These are phyloP conservation scores for Penicillium sp. DNA, from an alignment of 2,329 filamentous ascomycete species.

Conservation along the genomic window DNA sequence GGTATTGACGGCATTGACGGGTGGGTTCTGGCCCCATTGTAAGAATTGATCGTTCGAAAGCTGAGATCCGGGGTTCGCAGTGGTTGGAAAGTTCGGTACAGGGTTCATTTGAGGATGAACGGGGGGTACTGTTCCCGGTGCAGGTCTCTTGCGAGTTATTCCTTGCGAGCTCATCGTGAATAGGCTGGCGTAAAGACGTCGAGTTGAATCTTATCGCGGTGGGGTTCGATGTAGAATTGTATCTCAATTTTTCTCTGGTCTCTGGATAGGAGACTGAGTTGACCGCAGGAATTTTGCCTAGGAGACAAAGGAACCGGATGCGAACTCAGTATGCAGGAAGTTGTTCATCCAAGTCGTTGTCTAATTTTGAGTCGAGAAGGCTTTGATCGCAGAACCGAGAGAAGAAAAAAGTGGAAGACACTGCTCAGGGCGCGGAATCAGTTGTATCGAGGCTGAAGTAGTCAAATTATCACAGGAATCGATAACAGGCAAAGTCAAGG, in stretches of 20 bases:
- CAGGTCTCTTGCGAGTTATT: constrained; percentile 65
- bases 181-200: neutral
- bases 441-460: neutral
- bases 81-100: constrained; percentile 47
- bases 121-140: constrained; percentile 67
- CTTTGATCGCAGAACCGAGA: constrained; percentile 2
- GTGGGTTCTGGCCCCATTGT: constrained; percentile 52
- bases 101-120: constrained; percentile 54
- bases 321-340: constrained; percentile 6
- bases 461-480: neutral
- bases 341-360: constrained; percentile 17
- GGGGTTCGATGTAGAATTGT: neutral
- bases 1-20: constrained; percentile 29
- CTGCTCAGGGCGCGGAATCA: neutral
- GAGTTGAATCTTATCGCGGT: constrained; percentile 10
- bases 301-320: constrained; percentile 8
- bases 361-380: constrained; percentile 13
- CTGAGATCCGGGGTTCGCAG: constrained; percentile 40
- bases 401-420: neutral
- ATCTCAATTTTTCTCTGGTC: neutral
- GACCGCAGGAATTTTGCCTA: neutral
- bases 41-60: constrained; percentile 53
- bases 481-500: constrained; percentile 2
- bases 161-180: constrained; percentile 42
- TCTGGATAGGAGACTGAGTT: neutral